Evolutionary conservation across 2,329 filamentous ascomycete genomes (phyloP).

Genomic region (Chrysoporthe austroafricana): DNA sequence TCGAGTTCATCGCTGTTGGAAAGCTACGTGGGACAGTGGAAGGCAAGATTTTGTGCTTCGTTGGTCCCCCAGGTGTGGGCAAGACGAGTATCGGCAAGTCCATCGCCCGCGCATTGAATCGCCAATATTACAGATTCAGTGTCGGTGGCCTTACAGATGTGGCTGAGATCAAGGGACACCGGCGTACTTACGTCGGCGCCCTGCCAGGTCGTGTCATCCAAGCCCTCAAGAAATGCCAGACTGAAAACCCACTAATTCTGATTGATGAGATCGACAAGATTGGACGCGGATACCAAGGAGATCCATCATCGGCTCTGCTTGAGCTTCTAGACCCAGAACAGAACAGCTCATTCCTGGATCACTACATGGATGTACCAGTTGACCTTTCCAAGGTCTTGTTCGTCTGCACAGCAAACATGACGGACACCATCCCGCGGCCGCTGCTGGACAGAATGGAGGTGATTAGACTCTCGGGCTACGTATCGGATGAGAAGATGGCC

Average conservation of each 20-base stretch:
- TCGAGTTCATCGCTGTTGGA: conserved; percentile 97
- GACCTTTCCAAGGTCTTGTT: conserved; percentile 97
- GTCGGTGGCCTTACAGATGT: conserved; percentile 97
- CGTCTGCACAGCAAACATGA: conserved; percentile 98
- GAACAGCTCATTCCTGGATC: conserved; percentile 95
- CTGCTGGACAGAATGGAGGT: conserved; percentile 97
- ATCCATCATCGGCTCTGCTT: conserved; percentile 90
- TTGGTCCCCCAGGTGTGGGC: conserved; percentile 94
- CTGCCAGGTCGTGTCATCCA: conserved; percentile 96
- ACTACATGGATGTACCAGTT: conserved; percentile 98
- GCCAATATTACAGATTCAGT: conserved; percentile 98
- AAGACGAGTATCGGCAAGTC: conserved; percentile 99
- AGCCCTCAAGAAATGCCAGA: conserved; percentile 98
- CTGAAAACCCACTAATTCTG: conserved; percentile 93
- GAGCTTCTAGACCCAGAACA: conserved; percentile 96
- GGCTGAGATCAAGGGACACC: conserved; percentile 97
- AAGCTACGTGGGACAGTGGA: conserved; percentile 97
- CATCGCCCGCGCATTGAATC: conserved; percentile 89
- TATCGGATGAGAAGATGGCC: conserved; percentile 98
- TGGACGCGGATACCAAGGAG: conserved; percentile 92
- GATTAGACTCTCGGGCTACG: conserved; percentile 94
- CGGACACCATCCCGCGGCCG: conserved; percentile 93
- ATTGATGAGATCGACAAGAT: conserved; percentile 99
- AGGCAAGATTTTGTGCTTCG: conserved; percentile 97
- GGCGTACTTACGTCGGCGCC: conserved; percentile 94